Conservation (phyloP, 164 flowering plant species). For the Tetracentron sinense region DNA sequence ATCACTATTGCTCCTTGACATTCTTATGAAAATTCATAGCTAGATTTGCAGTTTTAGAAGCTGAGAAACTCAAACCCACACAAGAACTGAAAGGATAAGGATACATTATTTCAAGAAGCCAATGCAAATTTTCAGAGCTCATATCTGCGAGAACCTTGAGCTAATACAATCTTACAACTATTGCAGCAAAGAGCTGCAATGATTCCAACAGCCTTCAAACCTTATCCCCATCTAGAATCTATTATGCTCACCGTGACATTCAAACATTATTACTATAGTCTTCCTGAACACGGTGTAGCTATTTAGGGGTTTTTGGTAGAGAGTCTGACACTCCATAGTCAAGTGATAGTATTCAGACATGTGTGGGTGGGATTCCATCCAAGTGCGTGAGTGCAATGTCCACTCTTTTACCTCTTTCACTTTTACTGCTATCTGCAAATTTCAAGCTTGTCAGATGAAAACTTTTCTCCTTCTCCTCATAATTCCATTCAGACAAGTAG, state of each 20-base stretch:
- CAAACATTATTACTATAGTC: too few species aligned
- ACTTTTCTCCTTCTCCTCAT: constrained; percentile 52
- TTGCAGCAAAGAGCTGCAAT: neutral
- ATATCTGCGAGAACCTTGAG: neutral
- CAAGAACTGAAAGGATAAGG: neutral
- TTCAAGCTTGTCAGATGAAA: constrained; percentile 56
- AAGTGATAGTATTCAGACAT: constrained; percentile 14
- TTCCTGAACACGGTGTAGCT: neutral
- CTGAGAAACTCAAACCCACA: neutral
- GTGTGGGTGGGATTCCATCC: constrained; percentile 20
- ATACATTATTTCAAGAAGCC: too few species aligned
- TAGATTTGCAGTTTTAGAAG: neutral
- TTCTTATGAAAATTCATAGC: neutral
- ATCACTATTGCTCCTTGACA: too few species aligned
- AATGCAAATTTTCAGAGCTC: neutral
- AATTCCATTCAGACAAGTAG: constrained; percentile 69
- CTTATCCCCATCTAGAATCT: neutral
- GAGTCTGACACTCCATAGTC: neutral
- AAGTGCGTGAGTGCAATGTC: constrained; percentile 26
- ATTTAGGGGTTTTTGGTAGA: neutral
- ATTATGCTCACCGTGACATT: too few species aligned
- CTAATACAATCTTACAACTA: neutral
- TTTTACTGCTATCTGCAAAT: constrained; percentile 69
- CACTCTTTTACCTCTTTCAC: constrained; percentile 56
- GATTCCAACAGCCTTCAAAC: neutral